Evolutionary conservation across 306 rosid species (phyloP), one percentile per base, ranked within the genome.

Genomic region (Carpinus fangiana): DNA sequence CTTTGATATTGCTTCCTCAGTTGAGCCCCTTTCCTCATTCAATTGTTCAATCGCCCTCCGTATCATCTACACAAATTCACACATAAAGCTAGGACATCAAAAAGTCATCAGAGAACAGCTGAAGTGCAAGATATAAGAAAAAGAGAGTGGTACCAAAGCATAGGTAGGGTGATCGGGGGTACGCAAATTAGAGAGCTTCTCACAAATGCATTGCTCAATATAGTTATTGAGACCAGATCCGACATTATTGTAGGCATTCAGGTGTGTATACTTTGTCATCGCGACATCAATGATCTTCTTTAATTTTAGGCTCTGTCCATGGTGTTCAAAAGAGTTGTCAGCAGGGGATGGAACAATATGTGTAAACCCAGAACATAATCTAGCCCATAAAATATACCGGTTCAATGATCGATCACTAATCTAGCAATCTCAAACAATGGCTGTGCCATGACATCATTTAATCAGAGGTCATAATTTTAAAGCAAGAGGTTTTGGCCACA

Each of bases 1-100:
- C 56, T 74, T 76, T 1, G 86, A 84, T 16, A 87, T 84, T 8
- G 79, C 85, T 56, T 74, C 76, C 79, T 55, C 66, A 5, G 81
- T 79, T 0, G 88, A 82, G 0, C 90, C 86, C 2, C 2, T 21
- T 7, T 1, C 13, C n/a, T 84, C 83, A 9, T 66, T 23, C 64
- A 84, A 55, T 46, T 75, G 85, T 18, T 11, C 36, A 17, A 87
- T 26, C 31, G 86, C 90, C 46, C 16, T 66, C 16, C 52, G 45
- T 73, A 87, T 84, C 90, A 87, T 87, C 90, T 87, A 31, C 11
- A 54, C 67, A n/a, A 64, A 34, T 16, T 64, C 70, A 55, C 45
- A 41, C 8, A 12, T 20, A 31, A 65, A 21, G 17, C 18, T 28
- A 50, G 60, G 66, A 36, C 41, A 41, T 14, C 31, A 26, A 70